Conservation (phyloP, 2,329 filamentous ascomycete genomes). For the Fusarium brachygibbosum region DNA sequence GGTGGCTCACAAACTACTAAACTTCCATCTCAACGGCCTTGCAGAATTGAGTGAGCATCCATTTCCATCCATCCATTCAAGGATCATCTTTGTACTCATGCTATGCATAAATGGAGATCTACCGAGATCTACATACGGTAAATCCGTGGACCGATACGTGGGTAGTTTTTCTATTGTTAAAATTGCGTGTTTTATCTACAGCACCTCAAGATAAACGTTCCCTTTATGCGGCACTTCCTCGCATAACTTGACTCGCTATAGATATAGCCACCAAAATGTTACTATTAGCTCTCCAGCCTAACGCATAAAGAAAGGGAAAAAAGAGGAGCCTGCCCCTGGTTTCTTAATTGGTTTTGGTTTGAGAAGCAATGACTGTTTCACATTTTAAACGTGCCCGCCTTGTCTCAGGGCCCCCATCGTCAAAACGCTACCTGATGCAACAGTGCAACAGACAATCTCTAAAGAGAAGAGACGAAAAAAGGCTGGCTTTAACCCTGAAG, state of each 20-base stretch:
- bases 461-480: not conserved
- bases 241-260: constrained; percentile 1
- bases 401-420: constrained; percentile 45
- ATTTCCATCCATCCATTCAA: not conserved
- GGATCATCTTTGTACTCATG: not conserved
- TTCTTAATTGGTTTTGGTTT: constrained; percentile 9
- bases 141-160: not conserved
- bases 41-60: not conserved
- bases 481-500: not conserved
- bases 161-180: no score
- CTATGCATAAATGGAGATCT: constrained; percentile 31
- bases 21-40: constrained; percentile 8
- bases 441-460: not conserved
- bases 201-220: constrained; percentile 1
- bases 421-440: constrained; percentile 44
- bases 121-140: constrained; percentile 29
- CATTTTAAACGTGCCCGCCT: constrained; percentile 27
- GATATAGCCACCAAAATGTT: constrained; percentile 3
- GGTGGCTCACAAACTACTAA: not conserved
- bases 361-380: constrained; percentile 42
- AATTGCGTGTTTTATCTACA: constrained; percentile 33
- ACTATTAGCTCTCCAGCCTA: constrained; percentile 3
- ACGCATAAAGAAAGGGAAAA: constrained; percentile 20
- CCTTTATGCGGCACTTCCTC: constrained; percentile 25
- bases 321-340: constrained; percentile 22